These are phyloP conservation scores for Gautieria morchelliformis DNA, from an alignment of 768 basidiomycete species.

Conservation along the genomic window DNA sequence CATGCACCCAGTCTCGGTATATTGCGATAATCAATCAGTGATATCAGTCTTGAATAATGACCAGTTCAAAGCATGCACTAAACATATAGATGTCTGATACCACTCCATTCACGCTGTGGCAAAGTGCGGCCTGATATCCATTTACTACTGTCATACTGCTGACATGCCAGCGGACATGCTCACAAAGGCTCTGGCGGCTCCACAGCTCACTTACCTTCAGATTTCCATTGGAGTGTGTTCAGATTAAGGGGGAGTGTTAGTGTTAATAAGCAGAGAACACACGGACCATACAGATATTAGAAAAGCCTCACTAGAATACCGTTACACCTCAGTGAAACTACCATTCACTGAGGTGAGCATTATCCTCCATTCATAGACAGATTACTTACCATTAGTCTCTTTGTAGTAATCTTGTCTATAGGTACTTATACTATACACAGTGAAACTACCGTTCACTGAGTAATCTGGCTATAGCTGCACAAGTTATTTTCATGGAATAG, in stretches of 20 bases:
- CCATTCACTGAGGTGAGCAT: no score
- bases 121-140: neutral
- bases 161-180: slow-evolving; percentile 1
- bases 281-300: neutral
- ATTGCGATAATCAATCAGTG: slow-evolving; percentile 21
- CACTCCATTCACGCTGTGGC: slow-evolving; percentile 21
- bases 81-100: slow-evolving; percentile 29
- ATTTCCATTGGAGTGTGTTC: neutral
- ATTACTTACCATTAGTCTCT: no score
- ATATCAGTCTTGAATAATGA: slow-evolving; percentile 22
- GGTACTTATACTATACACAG: no score
- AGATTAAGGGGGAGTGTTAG: neutral
- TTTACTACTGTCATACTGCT: neutral
- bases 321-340: no score
- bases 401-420: no score
- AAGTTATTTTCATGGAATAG: no score
- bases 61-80: slow-evolving; percentile 23
- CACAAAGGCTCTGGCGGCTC: neutral
- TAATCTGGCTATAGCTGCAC: no score
- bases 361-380: no score
- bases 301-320: no score
- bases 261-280: neutral
- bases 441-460: no score
- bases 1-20: slow-evolving; percentile 1
- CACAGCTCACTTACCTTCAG: neutral